Conservation (phyloP, 148 eudicot genomes). For the Beta vulgaris region DNA sequence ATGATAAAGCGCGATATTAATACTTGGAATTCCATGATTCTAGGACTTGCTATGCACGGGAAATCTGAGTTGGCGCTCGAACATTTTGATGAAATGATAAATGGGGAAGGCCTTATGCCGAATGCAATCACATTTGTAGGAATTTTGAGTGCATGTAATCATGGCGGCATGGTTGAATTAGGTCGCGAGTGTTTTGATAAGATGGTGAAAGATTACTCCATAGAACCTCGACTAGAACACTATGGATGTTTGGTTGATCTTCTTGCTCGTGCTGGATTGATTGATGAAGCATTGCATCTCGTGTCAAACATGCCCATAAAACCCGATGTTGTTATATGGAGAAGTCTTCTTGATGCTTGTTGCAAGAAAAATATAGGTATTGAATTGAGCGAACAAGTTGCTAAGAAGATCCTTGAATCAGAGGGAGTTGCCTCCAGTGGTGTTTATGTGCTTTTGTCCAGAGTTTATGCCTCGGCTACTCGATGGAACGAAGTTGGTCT, state of each 20-base stretch:
- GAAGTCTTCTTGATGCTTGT: slow-evolving; percentile 76
- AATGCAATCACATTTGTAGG: slow-evolving; percentile 75
- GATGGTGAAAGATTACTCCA: slow-evolving; percentile 52
- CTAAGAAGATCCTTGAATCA: slow-evolving; percentile 47
- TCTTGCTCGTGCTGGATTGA: slow-evolving; percentile 64
- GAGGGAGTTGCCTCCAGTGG: slow-evolving; percentile 47
- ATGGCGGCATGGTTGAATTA: slow-evolving; percentile 53
- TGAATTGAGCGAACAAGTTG: slow-evolving; percentile 61
- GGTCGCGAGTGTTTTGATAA: slow-evolving; percentile 54
- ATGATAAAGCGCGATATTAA: slow-evolving; percentile 53
- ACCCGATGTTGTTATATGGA: slow-evolving; percentile 74
- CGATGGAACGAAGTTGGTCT: slow-evolving; percentile 67
- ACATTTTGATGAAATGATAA: slow-evolving; percentile 45
- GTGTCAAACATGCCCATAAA: slow-evolving; percentile 67
- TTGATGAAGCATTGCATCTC: slow-evolving; percentile 55
- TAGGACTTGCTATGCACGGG: slow-evolving; percentile 67
- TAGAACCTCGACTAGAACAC: slow-evolving; percentile 67
- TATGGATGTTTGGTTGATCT: slow-evolving; percentile 79
- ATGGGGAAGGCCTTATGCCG: slow-evolving; percentile 41
- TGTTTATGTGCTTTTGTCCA: slow-evolving; percentile 63
- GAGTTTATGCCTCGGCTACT: slow-evolving; percentile 64
- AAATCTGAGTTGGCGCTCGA: slow-evolving; percentile 43
- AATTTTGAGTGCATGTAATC: slow-evolving; percentile 65
- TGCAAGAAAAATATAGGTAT: slow-evolving; percentile 51
- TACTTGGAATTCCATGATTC: slow-evolving; percentile 73